These are phyloP conservation scores for Yarrowia osloensis DNA, from an alignment of 805 yeast genomes.

Conservation along the genomic window DNA sequence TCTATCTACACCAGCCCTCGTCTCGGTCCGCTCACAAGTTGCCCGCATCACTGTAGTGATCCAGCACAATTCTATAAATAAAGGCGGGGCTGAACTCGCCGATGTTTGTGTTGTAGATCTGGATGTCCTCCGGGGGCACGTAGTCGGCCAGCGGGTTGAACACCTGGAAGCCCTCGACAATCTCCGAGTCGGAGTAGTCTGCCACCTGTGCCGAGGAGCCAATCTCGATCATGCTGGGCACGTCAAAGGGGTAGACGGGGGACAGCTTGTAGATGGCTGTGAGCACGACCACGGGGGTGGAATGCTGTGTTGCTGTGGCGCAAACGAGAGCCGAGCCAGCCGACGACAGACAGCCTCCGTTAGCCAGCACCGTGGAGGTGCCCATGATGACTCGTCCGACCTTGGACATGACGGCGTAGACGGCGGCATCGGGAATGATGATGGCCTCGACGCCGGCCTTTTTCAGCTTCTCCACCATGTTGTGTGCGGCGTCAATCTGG, in stretches of 20 bases:
- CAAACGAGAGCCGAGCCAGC: constrained; percentile 92
- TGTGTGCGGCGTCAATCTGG: constrained; percentile 72
- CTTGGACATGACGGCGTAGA: constrained; percentile 93
- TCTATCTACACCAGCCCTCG: constrained; percentile 1
- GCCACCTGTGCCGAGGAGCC: constrained; percentile 91
- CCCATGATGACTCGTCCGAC: constrained; percentile 96
- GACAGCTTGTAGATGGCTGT: constrained; percentile 92
- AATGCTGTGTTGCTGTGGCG: constrained; percentile 92
- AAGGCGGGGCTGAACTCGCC: constrained; percentile 98
- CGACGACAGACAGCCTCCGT: constrained; percentile 89
- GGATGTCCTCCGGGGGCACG: constrained; percentile 90
- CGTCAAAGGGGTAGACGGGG: constrained; percentile 88
- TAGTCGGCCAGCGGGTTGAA: constrained; percentile 90
- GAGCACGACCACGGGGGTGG: constrained; percentile 94
- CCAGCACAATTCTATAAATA: constrained; percentile 91
- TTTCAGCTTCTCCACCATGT: constrained; percentile 75
- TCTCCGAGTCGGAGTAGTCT: constrained; percentile 66
- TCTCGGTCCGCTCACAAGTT: constrained; percentile 24
- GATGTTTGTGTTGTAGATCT: constrained; percentile 88
- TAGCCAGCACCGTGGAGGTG: constrained; percentile 88
- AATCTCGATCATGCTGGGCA: constrained; percentile 80
- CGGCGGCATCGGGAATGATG: constrained; percentile 88
- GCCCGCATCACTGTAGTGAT: constrained; percentile 87
- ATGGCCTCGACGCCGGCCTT: constrained; percentile 87
- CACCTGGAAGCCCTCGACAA: constrained; percentile 74